Conservation (phyloP, 768 basidiomycete genomes). For the button mushroom (Agaricus bisporus) region DNA sequence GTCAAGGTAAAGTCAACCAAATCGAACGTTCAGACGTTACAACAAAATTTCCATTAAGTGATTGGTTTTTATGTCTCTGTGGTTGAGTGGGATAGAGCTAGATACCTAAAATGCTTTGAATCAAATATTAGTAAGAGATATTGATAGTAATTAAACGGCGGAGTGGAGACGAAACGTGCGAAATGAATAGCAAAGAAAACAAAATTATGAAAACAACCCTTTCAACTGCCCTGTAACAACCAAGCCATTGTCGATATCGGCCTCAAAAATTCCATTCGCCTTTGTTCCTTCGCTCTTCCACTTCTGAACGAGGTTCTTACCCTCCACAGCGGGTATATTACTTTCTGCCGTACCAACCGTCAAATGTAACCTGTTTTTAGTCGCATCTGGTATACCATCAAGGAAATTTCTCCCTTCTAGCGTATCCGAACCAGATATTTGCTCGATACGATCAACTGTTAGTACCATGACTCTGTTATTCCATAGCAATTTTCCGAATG, state of each 20-base stretch:
- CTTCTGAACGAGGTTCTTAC: constrained; percentile 51
- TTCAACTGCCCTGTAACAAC: constrained; percentile 3
- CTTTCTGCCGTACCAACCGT: constrained; percentile 72
- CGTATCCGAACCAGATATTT: constrained; percentile 14
- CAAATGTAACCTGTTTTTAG: constrained; percentile 62
- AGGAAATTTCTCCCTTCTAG: constrained; percentile 42
- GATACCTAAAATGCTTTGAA: too few relatives aligned
- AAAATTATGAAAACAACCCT: constrained; percentile 2
- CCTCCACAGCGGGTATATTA: constrained; percentile 61
- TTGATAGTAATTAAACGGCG: too few relatives aligned
- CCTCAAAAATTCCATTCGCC: neutral
- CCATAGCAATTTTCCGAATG: constrained; percentile 62
- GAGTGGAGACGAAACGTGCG: too few relatives aligned
- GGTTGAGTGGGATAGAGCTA: too few relatives aligned
- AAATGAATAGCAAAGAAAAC: too few relatives aligned
- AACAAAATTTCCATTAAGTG: too few relatives aligned
- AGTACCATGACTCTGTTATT: constrained; percentile 77
- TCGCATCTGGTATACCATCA: constrained; percentile 34
- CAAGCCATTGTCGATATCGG: constrained; percentile 1
- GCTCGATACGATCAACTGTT: constrained; percentile 54
- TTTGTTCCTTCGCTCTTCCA: constrained; percentile 36
- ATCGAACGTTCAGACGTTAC: too few relatives aligned
- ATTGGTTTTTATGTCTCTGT: too few relatives aligned
- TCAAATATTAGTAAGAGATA: too few relatives aligned
- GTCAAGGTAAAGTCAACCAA: too few relatives aligned